Base-by-base conservation (phyloP, 257 asterid genomes). In the Penstemon eatonii region DNA sequence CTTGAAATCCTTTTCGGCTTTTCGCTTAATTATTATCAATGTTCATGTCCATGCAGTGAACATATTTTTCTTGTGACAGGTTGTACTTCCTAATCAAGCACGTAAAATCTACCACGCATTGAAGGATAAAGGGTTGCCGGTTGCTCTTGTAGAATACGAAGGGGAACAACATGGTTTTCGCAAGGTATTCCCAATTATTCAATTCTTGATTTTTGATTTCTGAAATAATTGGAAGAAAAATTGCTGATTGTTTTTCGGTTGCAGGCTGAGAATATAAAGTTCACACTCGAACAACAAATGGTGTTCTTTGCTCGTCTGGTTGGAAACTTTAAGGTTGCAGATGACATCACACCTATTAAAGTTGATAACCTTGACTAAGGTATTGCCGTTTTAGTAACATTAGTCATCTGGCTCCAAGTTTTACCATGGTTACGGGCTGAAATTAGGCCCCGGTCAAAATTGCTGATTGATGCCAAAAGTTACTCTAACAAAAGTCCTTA, bases 81-180 rank as follows among this genome's bases (percentile, higher is more conserved):
- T 93, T 41, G 97, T 93, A n/a, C 93, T 75, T 5, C 99, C 97
- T 37, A 73, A 85, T 53, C 99, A 93, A 84, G 82, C 99, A 13
- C 92, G 91, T 58, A 90, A 88, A 80, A 93, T 93, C 65, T 90
- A 93, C 76, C 76, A 66, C 0, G 97, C 97, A 0, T 60, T 90
- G 85, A 93, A 87, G 84, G 84, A 73, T 5, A 93, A 87, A 79
- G 96, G 99, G 46, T 63, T 85, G 82, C 96, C 99, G 0, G 96
- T 93, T 62, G 96, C 89, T 50, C 91, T 93, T 5, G 83, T 93
- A 57, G 97, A 90, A 69, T 90, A 90, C 37, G 95, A 90, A 84
- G 96, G 96, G 46, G 99, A 93, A 70, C 96, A 89, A 44, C 97
- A 93, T 78, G 96, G 99, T 69, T 90, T 93, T 59, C 91, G 99